These are phyloP conservation scores for Solanum corneliomulleri DNA, from an alignment of 257 asterid genomes.

Conservation along the genomic window DNA sequence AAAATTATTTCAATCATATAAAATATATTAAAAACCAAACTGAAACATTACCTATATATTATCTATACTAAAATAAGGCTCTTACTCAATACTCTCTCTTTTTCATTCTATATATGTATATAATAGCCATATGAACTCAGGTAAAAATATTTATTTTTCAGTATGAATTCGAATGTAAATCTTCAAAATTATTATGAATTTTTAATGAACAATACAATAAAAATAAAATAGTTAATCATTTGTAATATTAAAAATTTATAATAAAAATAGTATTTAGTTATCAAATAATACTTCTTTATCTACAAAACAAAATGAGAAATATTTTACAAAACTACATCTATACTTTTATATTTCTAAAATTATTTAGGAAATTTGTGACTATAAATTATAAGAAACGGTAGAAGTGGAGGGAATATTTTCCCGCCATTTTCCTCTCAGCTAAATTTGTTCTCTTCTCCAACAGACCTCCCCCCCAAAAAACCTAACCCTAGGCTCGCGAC, in stretches of 20 bases:
- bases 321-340: background rate
- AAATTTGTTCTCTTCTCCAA: background rate
- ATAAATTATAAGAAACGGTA: background rate
- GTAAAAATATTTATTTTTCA: too few relatives aligned
- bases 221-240: too few relatives aligned
- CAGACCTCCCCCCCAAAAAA: background rate
- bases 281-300: too few relatives aligned
- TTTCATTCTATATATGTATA: too few relatives aligned
- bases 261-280: too few relatives aligned
- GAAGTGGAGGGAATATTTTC: constrained; percentile 16
- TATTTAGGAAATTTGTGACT: background rate
- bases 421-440: constrained; percentile 33
- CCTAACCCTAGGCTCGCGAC: constrained; percentile 20
- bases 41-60: too few relatives aligned
- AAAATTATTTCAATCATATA: too few relatives aligned
- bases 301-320: background rate
- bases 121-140: background rate
- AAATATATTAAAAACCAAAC: too few relatives aligned
- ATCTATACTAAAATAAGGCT: background rate
- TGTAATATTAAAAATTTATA: too few relatives aligned
- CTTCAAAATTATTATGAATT: too few relatives aligned
- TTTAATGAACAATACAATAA: background rate
- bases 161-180: too few relatives aligned
- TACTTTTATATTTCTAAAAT: too few relatives aligned
- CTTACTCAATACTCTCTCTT: background rate